Evolutionary conservation across 2,329 filamentous ascomycete species (phyloP), one percentile per base, ranked within the genome.

Genomic region (Teratosphaeria gauchensis): DNA sequence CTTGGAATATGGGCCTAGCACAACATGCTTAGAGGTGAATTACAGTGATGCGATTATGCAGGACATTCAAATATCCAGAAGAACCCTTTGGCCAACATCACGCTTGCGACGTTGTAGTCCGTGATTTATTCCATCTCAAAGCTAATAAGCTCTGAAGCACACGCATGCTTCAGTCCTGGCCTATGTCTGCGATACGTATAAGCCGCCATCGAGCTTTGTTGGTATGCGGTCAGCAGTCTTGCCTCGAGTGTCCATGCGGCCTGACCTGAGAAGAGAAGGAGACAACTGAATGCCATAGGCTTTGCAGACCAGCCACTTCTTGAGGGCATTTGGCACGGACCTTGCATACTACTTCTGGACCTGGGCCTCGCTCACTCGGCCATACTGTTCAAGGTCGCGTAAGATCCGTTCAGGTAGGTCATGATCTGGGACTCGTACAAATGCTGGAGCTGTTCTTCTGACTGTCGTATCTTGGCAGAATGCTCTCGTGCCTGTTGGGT

Each of bases 341-440:
- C 12, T 11, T 16, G 5, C 35, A 5, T 42, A 5, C 14, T 42
- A 16, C 35, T n/a, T 42, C 35, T 42, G 9, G n/a, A 42, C 35
- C 12, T 42, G 1, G 4, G 35, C n/a, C 11, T 42, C 12, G 35
- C 35, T 54, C 51, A 58, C 19, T 58, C 38, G 11, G n/a, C 35
- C 19, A 52, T 54, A 4, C n/a, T 21, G 21, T 60, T 53, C 19
- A 60, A 38, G 32, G 59, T 46, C 31, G 59, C 58, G 32, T 4
- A 46, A 6, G 14, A 7, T 19, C 58, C 62, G 24, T 69, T 64
- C n/a, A 72, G 59, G 55, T 72, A 72, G 2, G 65, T 63, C n/a
- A 66, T 46, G 11, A 69, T 70, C 58, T 71, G 69, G 21, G 61
- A 57, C 59, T 72, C 70, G 53, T 72, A 72, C 19, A 69, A 57